These are phyloP conservation scores for Leptodermis oblonga DNA, from an alignment of 257 asterid genomes.

Conservation along the genomic window DNA sequence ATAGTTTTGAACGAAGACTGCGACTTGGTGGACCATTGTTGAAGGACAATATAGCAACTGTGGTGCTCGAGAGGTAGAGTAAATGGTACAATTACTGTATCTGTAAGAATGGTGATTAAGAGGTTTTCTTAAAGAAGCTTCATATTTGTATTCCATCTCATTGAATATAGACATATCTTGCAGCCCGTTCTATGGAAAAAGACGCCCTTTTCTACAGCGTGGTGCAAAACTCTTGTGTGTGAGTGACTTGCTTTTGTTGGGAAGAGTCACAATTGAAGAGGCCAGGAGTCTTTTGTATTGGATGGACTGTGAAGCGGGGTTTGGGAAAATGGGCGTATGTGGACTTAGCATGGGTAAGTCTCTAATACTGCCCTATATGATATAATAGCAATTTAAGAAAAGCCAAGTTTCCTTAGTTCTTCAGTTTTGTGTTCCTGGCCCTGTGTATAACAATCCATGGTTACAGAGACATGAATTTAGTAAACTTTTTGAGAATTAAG, in stretches of 20 bases:
- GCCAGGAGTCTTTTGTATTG: constrained; percentile 85
- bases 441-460: neutral
- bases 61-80: constrained; percentile 93
- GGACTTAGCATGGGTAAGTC: constrained; percentile 97
- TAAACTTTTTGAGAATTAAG: neutral
- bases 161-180: constrained; percentile 22
- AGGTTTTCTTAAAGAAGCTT: neutral
- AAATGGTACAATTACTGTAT: neutral
- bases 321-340: constrained; percentile 90
- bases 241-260: constrained; percentile 83
- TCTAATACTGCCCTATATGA: neutral
- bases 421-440: neutral
- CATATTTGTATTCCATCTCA: constrained; percentile 15
- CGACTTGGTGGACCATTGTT: constrained; percentile 92
- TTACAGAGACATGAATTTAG: neutral
- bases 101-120: neutral
- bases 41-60: constrained; percentile 90
- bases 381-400: neutral
- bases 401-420: neutral
- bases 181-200: constrained; percentile 95
- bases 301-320: constrained; percentile 84
- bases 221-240: constrained; percentile 96
- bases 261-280: constrained; percentile 95
- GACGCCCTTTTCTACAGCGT: constrained; percentile 81
- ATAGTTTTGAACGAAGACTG: constrained; percentile 81